Base-by-base conservation (phyloP, 2,329 filamentous ascomycete species). In the Colletotrichum graminicola region DNA sequence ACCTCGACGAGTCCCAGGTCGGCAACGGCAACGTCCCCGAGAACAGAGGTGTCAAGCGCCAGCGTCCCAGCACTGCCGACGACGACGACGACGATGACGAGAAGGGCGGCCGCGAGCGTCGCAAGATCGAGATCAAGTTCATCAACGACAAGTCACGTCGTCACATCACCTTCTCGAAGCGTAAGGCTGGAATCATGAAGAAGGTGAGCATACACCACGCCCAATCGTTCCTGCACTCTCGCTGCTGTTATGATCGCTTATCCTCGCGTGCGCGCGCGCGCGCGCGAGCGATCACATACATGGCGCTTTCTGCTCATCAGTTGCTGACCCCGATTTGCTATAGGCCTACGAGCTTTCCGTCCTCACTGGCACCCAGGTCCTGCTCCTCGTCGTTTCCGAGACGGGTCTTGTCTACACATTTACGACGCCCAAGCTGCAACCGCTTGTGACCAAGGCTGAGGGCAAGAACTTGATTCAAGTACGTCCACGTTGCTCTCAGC, bases 111-210 rank as follows among this genome's bases (percentile, higher is more conserved):
- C 95, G 96, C 84, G 96, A 98, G 89, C 92, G 96, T 81, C 92
- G 96, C 86, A 99, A 99, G 92, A 99, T 99, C 79, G 96, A 99
- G 85, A 99, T 99, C 87, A 99, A 99, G 89, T 99, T 99, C 86
- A 99, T 99, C 84, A 95, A 95, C 84, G 96, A 99, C 86, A 99
- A 99, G 88, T 98, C 95, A 85, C 94, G 96, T 85, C 93, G 96
- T 74, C 96, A 99, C 87, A 99, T 98, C 82, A 98, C 96, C 79
- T 98, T 99, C 84, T 98, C 95, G 77, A 99, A 99, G 91, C 94
- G 96, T 83, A 99, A 99, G 88, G 96, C 96, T 67, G 96, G 96
- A 78, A 98, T 99, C 84, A 98, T 99, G 96, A 98, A 99, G 89
- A 98, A 98, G 94, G 96, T 98, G 69, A 74, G 62, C 41, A 32